Base-by-base conservation (phyloP, 177 flowering plant species). In the Telopea speciosissima region DNA sequence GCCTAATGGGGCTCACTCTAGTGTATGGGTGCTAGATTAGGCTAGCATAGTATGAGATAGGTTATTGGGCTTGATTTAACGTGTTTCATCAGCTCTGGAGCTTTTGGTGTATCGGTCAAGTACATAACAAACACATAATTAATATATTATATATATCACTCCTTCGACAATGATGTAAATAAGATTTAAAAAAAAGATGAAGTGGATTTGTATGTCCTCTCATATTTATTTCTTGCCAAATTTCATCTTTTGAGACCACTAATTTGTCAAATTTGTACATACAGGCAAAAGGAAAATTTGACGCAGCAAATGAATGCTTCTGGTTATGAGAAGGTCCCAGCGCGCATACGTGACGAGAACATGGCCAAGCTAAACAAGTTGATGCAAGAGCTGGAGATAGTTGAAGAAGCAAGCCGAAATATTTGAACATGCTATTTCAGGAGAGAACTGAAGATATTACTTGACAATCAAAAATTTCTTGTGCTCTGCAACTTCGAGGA, bases 251-350 rank as follows among this genome's bases (percentile, higher is more conserved):
- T 62, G 36, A 4, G 19, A 58, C 8, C 5, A 58, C 24, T 2
- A 0, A n/a, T 58, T n/a, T 17, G 5, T 58, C 61, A 58, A 58
- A n/a, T 58, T 16, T 58, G 61, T 16, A 24, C 58, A 44, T 42
- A 69, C 87, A 93, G 98, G 85, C 93, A 92, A 78, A 75, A 75
- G 17, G 90, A 87, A 58, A 80, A 61, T 69, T 84, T 92, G 59
- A 63, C 61, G 42, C 80, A 84, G 80, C 85, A 68, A 72, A 88
- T 88, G 87, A 81, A 75, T 63, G 84, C 82, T 40, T 58, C 87
- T 28, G 91, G 95, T 8, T 94, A 94, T 67, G 89, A 89, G 73
- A 94, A 92, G 76, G 93, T 89, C 58, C 88, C 88, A 1, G 8
- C 76, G 0, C 81, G 79, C 24, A 77, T 92, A 19, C 93, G 82